Base-by-base conservation (phyloP, 805 yeast species). In the Myxozyma neotropica region DNA sequence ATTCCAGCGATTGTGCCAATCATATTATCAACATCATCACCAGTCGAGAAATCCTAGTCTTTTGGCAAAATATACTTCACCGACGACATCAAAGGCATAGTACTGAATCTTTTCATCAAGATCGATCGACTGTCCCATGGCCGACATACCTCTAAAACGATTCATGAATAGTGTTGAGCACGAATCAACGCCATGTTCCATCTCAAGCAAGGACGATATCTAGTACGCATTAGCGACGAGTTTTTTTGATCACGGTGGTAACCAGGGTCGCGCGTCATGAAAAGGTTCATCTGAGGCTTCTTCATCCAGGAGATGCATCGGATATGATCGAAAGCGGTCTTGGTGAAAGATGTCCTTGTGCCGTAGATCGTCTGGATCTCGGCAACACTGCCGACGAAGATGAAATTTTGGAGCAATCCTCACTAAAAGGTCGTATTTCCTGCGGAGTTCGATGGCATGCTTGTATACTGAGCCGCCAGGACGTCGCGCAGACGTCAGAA, bases 371-470 rank as follows among this genome's bases (percentile, higher is more conserved):
- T 83, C 64, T 79, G 80, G 42, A 85, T 64, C 61, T 75, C 80
- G 48, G 77, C 77, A 3, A 77, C 68, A 53, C 84, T 83, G 46
- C 81, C 76, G 46, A 86, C 78, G 51, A 87, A 83, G 19, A 87
- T 74, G 65, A 85, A 90, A 24, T 74, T n/a, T 72, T 1, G 91
- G 90, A 0, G 83, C 78, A 13, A 87, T 71, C 23, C 87, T 74
- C 4, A 87, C 83, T 2, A 86, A 81, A 6, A 85, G 80, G 1
- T 91, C 92, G 66, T 84, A 84, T 58, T 73, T 69, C 47, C 69
- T 48, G 67, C 87, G 92, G 58, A 85, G 72, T 2, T 68, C 40
- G 57, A 83, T 80, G 2, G 85, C 80, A 38, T 73, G 75, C 33
- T 74, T 73, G 61, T 78, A 83, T 56, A 88, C 76, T 59, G 80